Percentiles rank a stretch among this genome's conserved stretches.
Conservation (phyloP, 2,329 filamentous ascomycete genomes). For the Monosporascus sp. region DNA sequence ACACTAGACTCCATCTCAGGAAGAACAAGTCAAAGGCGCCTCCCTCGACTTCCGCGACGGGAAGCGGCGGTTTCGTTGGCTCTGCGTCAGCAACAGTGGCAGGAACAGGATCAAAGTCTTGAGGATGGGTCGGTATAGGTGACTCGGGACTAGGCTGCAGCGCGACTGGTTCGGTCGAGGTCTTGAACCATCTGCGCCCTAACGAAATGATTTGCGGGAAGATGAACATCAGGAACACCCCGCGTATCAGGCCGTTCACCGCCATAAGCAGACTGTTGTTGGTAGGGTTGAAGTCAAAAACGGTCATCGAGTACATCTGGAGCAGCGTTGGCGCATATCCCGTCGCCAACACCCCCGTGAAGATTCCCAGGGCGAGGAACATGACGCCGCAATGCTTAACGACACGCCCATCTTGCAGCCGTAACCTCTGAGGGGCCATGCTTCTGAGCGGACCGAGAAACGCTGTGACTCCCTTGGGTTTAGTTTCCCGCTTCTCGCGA, state of each 20-base stretch:
- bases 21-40: slow-evolving; percentile 20
- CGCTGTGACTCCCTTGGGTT: slow-evolving; percentile 8
- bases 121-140: slow-evolving; percentile 12
- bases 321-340: slow-evolving; percentile 18
- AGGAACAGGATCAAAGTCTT: slow-evolving; percentile 13
- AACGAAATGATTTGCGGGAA: slow-evolving; percentile 20
- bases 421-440: slow-evolving; percentile 15
- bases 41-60: slow-evolving; percentile 10
- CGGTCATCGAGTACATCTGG: slow-evolving; percentile 20
- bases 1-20: slow-evolving; percentile 16
- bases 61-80: slow-evolving; percentile 11
- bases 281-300: slow-evolving; percentile 15
- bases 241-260: slow-evolving; percentile 12
- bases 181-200: slow-evolving; percentile 13
- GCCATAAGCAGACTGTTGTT: slow-evolving; percentile 18
- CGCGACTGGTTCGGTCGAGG: not conserved
- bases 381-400: slow-evolving; percentile 13
- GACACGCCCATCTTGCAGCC: slow-evolving; percentile 10
- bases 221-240: slow-evolving; percentile 20
- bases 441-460: slow-evolving; percentile 11
- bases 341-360: slow-evolving; percentile 17
- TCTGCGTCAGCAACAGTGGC: slow-evolving; percentile 7
- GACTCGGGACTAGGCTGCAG: slow-evolving; percentile 2
- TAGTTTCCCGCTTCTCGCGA: slow-evolving; percentile 4
- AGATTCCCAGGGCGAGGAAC: slow-evolving; percentile 17